Base-by-base conservation (phyloP, 2,329 filamentous ascomycete genomes). In the Hymenoscyphus repandus region DNA sequence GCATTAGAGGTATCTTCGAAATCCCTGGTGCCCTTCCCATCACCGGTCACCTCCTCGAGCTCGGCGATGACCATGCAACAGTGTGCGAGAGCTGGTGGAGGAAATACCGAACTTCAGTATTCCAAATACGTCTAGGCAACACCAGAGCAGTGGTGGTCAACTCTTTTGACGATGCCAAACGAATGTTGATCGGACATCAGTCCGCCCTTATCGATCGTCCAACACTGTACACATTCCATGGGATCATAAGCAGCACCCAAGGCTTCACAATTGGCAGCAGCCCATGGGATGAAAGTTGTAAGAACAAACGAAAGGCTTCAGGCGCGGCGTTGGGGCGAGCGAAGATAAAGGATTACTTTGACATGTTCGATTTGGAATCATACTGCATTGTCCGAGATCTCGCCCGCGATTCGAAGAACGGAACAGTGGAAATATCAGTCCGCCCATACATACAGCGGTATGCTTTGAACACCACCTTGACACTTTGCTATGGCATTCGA, bases 251-350 rank as follows among this genome's bases (percentile, higher is more conserved):
- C 57, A 70, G 65, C 11, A 76, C 74, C 0, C 74, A 79, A 55
- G 76, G 76, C 1, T 79, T 78, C 63, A 79, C 76, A 0, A 78
- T 79, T 45, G 76, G 75, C n/a, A 72, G 69, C 5, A 73, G 69
- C 2, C 76, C 75, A 1, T 78, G 75, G 76, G 74, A 78, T 47
- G 72, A 75, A 18, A 75, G 71, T 33, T 78, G 74, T 61, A 74
- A 72, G 57, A 77, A 75, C 55, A 77, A 77, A 58, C 68, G 76
- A 1, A 78, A 76, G 54, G 74, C 75, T 1, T 72, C 74, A 0
- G 73, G 73, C 1, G 72, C 70, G 1, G 74, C 75, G 0, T 62
- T 79, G 1, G 69, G 71, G 12, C 63, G 73, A 20, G 68, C 71
- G 0, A 72, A 72, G 3, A 66, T 78, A 62, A 68, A 70, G 47